Base-by-base conservation (phyloP, 1,284 basidiomycete genomes). In the Marasmius sp. region DNA sequence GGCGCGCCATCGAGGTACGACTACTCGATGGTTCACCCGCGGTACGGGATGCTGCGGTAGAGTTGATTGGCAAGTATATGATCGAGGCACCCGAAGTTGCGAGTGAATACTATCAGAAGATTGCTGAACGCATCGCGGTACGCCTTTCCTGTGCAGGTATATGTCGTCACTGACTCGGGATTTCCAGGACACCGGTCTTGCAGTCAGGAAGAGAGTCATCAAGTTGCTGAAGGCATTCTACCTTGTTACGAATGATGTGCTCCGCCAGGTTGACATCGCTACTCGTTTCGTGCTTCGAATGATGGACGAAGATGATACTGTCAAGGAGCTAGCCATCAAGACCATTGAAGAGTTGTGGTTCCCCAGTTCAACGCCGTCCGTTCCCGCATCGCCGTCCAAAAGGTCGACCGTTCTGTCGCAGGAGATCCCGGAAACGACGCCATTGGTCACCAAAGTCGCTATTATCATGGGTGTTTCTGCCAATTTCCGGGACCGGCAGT, bases 21-120 rank as follows among this genome's bases (percentile, higher is more conserved):
- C 82, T 99, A 18, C 79, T 92, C 3, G 97, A 99, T 70, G 89
- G 85, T 61, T 98, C 96, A 0, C 89, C 96, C 0, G 91, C 92
- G 33, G 97, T 99, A 18, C 90, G 97, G 39, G 97, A 99, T 74
- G 93, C 94, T 6, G 95, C 97, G 6, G 92, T 99, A 8, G 95
- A 97, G 65, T 80, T 99, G 54, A 92, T 99, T 62, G 95, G 97
- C 34, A 97, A 94, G 76, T 97, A 98, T 71, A 89, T 98, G 75
- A 86, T 96, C 33, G 89, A 94, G 61, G 89, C 91, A 2, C 92
- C 94, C 0, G 86, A 90, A 61, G 86, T 97, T 33, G 93, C 93
- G 0, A 84, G 85, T 3, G 86, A 93, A 65, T 97, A 98, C 76
- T 95, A 95, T 70, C 82, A 85, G 45, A 88, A 88, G 73, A 91